Conservation (phyloP, 306 rosid genomes). For the Ormosia emarginata region DNA sequence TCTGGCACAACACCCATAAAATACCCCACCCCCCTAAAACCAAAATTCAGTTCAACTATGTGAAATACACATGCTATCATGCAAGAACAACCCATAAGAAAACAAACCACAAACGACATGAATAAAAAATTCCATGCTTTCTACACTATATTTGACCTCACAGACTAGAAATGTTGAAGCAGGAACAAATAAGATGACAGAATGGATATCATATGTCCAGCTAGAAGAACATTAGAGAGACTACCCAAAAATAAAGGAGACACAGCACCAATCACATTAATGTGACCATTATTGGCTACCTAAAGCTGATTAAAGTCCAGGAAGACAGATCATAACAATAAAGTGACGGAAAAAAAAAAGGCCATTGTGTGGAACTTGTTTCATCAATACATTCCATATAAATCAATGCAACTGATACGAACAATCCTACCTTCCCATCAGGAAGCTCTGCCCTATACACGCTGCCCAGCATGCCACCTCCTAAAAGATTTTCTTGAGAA, state of each 20-base stretch:
- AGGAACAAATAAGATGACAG: conserved; percentile 4
- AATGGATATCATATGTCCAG: conserved; percentile 9
- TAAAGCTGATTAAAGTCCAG: conserved; percentile 8
- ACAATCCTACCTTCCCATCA: conserved; percentile 71
- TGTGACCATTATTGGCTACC: neutral
- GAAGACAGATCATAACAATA: neutral
- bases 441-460: conserved; percentile 95
- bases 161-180: neutral
- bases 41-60: neutral
- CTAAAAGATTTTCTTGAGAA: conserved; percentile 80
- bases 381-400: neutral
- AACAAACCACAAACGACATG: neutral
- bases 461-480: conserved; percentile 85
- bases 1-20: neutral
- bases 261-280: neutral
- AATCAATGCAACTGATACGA: conserved; percentile 22
- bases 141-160: neutral
- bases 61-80: conserved; percentile 1
- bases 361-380: neutral
- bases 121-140: neutral
- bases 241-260: neutral
- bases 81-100: neutral
- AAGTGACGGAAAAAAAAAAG: neutral
- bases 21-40: neutral
- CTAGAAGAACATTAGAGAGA: neutral